These are phyloP conservation scores for Arachis monticola DNA, from an alignment of 331 rosid genomes.

Conservation along the genomic window DNA sequence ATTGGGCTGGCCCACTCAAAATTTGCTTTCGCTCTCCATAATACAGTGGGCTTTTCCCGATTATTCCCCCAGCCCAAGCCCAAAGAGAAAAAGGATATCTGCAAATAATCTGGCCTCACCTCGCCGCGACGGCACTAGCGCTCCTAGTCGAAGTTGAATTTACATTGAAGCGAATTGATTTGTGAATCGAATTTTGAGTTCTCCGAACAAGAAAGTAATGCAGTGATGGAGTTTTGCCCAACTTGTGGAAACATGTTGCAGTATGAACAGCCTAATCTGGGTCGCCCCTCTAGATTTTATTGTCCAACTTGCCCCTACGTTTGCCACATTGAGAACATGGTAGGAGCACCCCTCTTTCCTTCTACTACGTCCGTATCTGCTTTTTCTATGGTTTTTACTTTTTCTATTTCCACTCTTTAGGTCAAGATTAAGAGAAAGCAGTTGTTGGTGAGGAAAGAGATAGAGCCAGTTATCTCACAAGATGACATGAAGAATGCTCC, in stretches of 20 bases:
- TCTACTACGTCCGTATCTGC: neutral
- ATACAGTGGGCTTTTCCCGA: no score
- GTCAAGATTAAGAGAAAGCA: conserved; percentile 68
- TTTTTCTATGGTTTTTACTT: conserved; percentile 6
- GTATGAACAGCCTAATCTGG: conserved; percentile 56
- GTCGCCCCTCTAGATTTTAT: conserved; percentile 56
- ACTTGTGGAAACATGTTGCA: conserved; percentile 63
- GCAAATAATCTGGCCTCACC: no score
- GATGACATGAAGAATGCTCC: conserved; percentile 70
- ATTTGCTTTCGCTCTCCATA: no score
- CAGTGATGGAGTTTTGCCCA: conserved; percentile 65
- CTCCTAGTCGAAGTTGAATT: no score
- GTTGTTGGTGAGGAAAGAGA: conserved; percentile 59
- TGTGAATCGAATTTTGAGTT: no score
- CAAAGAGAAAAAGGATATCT: no score
- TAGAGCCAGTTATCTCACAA: conserved; percentile 57
- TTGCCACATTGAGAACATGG: conserved; percentile 51
- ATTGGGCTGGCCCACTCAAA: no score
- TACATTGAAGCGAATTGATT: no score
- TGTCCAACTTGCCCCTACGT: conserved; percentile 72
- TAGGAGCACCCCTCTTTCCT: conserved; percentile 5
- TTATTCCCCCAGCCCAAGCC: no score
- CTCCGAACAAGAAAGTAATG: no score
- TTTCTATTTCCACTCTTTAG: conserved; percentile 45
- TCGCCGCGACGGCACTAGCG: no score